These are phyloP conservation scores for Pistacia integerrima DNA, from an alignment of 345 rosid species.

Conservation along the genomic window DNA sequence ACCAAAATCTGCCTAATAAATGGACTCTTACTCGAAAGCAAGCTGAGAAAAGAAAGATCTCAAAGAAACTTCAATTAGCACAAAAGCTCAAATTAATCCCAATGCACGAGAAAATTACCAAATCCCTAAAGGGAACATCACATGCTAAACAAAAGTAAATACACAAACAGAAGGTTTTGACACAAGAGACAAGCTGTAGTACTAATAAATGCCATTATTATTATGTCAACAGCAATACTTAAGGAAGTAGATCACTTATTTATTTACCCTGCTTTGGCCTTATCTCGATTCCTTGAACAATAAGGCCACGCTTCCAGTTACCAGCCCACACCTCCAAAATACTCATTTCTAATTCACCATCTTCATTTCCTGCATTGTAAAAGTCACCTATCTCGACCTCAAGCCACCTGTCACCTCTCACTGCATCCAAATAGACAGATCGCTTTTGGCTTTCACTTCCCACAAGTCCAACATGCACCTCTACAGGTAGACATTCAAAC, in stretches of 20 bases:
- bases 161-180: background rate
- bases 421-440: slow-evolving; percentile 22
- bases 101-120: background rate
- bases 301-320: slow-evolving; percentile 58
- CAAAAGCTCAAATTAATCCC: background rate
- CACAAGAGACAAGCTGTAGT: background rate
- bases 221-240: too few species aligned
- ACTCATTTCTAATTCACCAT: slow-evolving; percentile 45
- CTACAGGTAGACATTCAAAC: slow-evolving; percentile 36
- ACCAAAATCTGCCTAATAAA: too few species aligned
- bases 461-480: slow-evolving; percentile 32
- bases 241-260: background rate
- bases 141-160: too few species aligned
- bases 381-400: slow-evolving; percentile 63
- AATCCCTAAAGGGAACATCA: background rate
- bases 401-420: slow-evolving; percentile 66
- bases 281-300: slow-evolving; percentile 60
- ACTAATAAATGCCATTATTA: too few species aligned
- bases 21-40: too few species aligned
- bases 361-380: slow-evolving; percentile 27
- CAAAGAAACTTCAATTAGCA: background rate
- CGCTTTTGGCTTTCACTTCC: slow-evolving; percentile 24
- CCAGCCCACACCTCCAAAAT: slow-evolving; percentile 39
- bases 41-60: too few species aligned
- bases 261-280: slow-evolving; percentile 41